Conservation (phyloP, 1,139 yeast species). For the Yamadazyma membranifaciens region DNA sequence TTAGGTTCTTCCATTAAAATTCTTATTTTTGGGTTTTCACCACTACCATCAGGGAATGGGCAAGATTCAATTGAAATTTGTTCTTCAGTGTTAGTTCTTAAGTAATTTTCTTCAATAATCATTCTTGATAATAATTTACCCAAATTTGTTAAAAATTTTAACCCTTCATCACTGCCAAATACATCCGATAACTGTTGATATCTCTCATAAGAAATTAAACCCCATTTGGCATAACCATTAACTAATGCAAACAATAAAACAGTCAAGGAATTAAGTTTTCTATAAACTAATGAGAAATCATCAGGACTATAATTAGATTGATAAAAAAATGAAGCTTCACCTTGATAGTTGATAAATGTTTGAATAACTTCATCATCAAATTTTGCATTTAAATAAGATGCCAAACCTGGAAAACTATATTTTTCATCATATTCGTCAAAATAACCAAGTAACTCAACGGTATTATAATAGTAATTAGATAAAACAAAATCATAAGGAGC, state of each 20-base stretch:
- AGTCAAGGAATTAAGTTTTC: constrained; percentile 29
- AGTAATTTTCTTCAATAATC: constrained; percentile 54
- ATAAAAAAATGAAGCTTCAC: constrained; percentile 26
- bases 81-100: constrained; percentile 48
- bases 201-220: constrained; percentile 48
- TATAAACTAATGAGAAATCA: constrained; percentile 32
- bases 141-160: constrained; percentile 28
- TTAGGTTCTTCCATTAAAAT: constrained; percentile 33
- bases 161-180: constrained; percentile 36
- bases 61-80: constrained; percentile 46
- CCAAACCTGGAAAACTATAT: constrained; percentile 41
- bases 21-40: constrained; percentile 35
- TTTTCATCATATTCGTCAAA: constrained; percentile 57
- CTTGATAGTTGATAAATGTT: constrained; percentile 18
- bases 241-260: constrained; percentile 42
- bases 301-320: constrained; percentile 26
- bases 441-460: constrained; percentile 51
- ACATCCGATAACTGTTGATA: constrained; percentile 44
- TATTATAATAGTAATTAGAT: constrained; percentile 53
- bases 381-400: constrained; percentile 15
- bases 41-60: constrained; percentile 25
- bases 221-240: constrained; percentile 55
- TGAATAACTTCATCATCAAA: constrained; percentile 17
- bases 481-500: constrained; percentile 62
- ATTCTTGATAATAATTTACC: constrained; percentile 48